Evolutionary conservation across 768 basidiomycete genomes (phyloP).

Genomic region (Trametes sanguinea): DNA sequence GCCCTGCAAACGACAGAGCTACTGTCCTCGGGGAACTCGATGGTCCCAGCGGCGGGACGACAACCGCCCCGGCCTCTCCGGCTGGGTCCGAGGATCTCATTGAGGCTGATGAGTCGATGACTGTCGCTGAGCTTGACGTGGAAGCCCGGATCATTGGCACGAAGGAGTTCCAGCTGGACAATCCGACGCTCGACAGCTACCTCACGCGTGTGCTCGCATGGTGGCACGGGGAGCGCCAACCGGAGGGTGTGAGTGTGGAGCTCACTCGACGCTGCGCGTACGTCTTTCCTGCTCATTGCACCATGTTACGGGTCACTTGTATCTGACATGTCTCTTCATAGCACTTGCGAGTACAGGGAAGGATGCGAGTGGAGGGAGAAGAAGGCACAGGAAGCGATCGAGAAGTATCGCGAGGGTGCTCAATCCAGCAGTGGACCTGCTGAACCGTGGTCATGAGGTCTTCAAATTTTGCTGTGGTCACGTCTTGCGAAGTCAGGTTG

Average conservation of each 20-base stretch:
- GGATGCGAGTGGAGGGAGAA: constrained; percentile 79
- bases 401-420: background rate
- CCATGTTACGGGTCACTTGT: no score
- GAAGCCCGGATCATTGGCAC: constrained; percentile 58
- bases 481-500: no score
- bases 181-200: constrained; percentile 51
- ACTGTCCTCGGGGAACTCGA: background rate
- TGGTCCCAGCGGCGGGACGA: background rate
- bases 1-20: background rate
- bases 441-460: no score
- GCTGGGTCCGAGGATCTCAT: background rate
- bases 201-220: constrained; percentile 60
- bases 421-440: background rate
- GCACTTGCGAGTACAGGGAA: constrained; percentile 70
- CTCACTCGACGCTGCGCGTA: constrained; percentile 68
- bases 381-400: constrained; percentile 47
- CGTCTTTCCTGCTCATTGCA: constrained; percentile 31
- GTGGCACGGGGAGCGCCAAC: constrained; percentile 73
- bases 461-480: no score
- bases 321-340: constrained; percentile 28
- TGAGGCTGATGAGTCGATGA: constrained; percentile 11
- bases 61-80: constrained; percentile 11
- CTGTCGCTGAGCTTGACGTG: constrained; percentile 12
- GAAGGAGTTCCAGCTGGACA: constrained; percentile 58
- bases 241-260: constrained; percentile 67